Base-by-base conservation (phyloP, 768 basidiomycete genomes). In the Leccinum variicolor region DNA sequence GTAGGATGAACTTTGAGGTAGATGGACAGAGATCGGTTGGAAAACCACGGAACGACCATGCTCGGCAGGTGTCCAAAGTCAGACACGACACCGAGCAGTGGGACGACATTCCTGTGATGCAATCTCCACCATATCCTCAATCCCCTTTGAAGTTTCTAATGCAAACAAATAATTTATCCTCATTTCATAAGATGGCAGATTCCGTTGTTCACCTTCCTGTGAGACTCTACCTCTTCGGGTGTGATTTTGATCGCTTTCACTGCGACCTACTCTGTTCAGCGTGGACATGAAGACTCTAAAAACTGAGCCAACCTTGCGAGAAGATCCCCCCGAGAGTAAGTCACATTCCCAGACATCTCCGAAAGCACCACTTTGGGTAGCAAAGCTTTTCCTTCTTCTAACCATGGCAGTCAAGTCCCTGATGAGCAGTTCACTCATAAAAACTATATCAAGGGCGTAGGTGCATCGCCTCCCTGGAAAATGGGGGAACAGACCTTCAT, bases 1-100 rank as follows among this genome's bases (percentile, higher is more conserved):
- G 2, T 26, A 13, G 6, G 25, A 15, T 41, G 26, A 7, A 7
- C 31, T 10, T 19, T 34, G 41, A 74, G 52, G 50, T 74, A 74
- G 41, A 10, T 13, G 3, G 57, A 58, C 19, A 74, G 50, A n/a
- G 66, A 65, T 11, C 69, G 72, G 23, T 70, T 66, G 19, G 23
- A 17, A 26, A 62, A 59, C 74, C 74, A 74, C 2, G 75, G 73
- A 52, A 64, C 72, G 43, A 76, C 68, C 60, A 68, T 64, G 36
- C 73, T 70, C 11, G 62, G 55, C 28, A 63, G 59, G 3, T 60
- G 66, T 28, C 75, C 73, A 34, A 71, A 76, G n/a, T 53, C 71
- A 14, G 56, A 57, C 21, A 67, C 62, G 4, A 64, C 59, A 5
- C 74, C 74, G 17, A 65, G 65, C 1, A 76, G 51, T 3, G 70